These are phyloP conservation scores for Rugosomyces carneus DNA, from an alignment of 1,284 basidiomycete genomes.

Conservation along the genomic window DNA sequence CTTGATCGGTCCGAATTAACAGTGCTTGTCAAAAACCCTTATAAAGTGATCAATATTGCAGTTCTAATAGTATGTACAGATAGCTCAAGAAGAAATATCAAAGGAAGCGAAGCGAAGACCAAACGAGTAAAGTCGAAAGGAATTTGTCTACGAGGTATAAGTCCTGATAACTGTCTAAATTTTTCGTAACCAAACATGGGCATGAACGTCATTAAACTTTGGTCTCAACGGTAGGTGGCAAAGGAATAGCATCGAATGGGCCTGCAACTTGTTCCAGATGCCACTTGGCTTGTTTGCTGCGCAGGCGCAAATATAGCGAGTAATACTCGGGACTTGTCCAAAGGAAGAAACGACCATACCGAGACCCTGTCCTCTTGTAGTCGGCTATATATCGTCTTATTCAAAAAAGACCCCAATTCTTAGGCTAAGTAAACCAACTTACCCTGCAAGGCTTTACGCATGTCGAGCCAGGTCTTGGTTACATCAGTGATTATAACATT, in stretches of 20 bases:
- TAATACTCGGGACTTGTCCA: slow-evolving; percentile 70
- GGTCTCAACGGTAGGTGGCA: slow-evolving; percentile 9
- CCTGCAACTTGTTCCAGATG: slow-evolving; percentile 48
- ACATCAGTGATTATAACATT: slow-evolving; percentile 87
- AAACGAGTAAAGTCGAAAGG: neutral
- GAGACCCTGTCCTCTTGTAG: slow-evolving; percentile 56
- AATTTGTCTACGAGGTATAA: slow-evolving; percentile 1
- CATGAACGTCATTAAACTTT: no score
- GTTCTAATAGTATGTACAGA: neutral
- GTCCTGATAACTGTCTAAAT: neutral
- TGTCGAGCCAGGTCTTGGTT: slow-evolving; percentile 70
- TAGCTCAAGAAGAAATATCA: neutral
- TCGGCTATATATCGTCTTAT: slow-evolving; percentile 39
- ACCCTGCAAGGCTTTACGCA: slow-evolving; percentile 67
- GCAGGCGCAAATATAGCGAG: slow-evolving; percentile 36
- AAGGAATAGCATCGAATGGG: slow-evolving; percentile 37
- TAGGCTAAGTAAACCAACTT: slow-evolving; percentile 17
- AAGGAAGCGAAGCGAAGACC: no score
- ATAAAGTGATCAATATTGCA: neutral
- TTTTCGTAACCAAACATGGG: neutral
- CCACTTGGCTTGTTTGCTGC: slow-evolving; percentile 23
- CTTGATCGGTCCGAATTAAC: slow-evolving; percentile 1
- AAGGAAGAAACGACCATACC: slow-evolving; percentile 64
- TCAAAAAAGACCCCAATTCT: neutral
- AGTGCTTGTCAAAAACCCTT: neutral